phyloP scores from a whole-genome alignment of 345 rosid genomes.

The Draba incana region DNA sequence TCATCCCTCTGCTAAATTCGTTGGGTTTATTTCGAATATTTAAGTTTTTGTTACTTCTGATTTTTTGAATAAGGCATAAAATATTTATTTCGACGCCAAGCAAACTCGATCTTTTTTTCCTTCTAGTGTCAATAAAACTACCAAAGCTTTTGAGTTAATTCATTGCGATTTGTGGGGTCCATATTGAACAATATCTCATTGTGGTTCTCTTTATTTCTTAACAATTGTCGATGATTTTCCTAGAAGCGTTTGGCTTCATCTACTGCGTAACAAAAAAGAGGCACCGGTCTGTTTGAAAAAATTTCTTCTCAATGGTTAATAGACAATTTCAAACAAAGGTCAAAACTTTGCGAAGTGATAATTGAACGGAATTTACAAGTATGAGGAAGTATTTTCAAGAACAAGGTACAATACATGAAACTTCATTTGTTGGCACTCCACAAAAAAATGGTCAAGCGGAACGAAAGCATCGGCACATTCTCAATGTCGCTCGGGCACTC shows the following conservation, averaged over 20 bases:
- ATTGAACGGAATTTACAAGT: not conserved
- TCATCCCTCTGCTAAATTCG: too few species aligned
- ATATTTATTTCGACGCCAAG: too few species aligned
- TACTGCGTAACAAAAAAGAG: not conserved
- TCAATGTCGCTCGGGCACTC: too few species aligned
- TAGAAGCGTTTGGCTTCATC: not conserved
- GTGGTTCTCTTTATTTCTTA: not conserved
- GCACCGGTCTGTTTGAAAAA: not conserved
- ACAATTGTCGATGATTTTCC: not conserved
- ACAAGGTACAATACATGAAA: not conserved
- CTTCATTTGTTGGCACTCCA: not conserved
- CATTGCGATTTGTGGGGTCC: not conserved
- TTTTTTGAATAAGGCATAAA: too few species aligned
- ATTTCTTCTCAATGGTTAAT: fast-evolving
- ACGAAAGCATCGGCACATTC: too few species aligned
- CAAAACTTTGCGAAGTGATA: not conserved
- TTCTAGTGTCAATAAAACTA: not conserved
- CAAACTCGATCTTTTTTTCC: not conserved
- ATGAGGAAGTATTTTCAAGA: not conserved
- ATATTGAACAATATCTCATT: not conserved
- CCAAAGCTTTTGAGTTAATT: not conserved
- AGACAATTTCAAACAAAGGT: not conserved
- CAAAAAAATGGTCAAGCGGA: not conserved
- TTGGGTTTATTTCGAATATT: too few species aligned
- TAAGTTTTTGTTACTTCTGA: too few species aligned